These are phyloP conservation scores for Diplotaxis tenuifolia DNA, from an alignment of 345 rosid genomes.

Conservation along the genomic window DNA sequence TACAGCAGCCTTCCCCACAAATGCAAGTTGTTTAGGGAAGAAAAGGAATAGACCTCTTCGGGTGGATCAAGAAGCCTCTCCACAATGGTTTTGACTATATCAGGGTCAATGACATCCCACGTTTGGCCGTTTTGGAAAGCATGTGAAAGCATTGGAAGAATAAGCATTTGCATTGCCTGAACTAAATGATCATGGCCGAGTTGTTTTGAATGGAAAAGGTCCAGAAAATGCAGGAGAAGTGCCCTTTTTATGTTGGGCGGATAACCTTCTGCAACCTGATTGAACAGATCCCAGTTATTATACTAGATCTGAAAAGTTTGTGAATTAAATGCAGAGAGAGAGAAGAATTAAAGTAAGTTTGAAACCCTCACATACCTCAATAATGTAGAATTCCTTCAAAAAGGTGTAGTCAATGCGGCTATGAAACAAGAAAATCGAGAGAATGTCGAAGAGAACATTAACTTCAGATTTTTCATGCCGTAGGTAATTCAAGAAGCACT, in stretches of 20 bases:
- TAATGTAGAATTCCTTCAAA: constrained; percentile 93
- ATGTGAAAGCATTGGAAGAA: constrained; percentile 98
- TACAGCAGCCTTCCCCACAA: not conserved
- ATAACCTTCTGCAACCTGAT: constrained; percentile 95
- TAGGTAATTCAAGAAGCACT: constrained; percentile 89
- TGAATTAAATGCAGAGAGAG: not conserved
- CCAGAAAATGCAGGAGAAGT: constrained; percentile 82
- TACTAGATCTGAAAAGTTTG: constrained; percentile 17
- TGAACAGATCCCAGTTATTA: constrained; percentile 30
- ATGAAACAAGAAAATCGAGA: constrained; percentile 84
- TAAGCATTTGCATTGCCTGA: constrained; percentile 97
- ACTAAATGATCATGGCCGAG: constrained; percentile 94
- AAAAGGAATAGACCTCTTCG: constrained; percentile 66
- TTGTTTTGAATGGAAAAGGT: constrained; percentile 90
- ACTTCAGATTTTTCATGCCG: constrained; percentile 82
- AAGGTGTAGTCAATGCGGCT: constrained; percentile 96
- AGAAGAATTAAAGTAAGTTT: not conserved
- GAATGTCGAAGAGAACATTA: constrained; percentile 88
- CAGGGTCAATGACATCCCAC: constrained; percentile 94
- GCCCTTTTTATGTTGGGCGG: constrained; percentile 75
- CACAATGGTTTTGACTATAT: constrained; percentile 82
- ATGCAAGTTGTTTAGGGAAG: constrained; percentile 11
- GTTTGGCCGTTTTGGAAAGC: constrained; percentile 84
- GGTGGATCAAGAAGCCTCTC: constrained; percentile 99
- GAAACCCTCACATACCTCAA: constrained; percentile 62